phyloP scores from a whole-genome alignment of 2,329 filamentous ascomycete species.

The Trichoderma hamatum region DNA sequence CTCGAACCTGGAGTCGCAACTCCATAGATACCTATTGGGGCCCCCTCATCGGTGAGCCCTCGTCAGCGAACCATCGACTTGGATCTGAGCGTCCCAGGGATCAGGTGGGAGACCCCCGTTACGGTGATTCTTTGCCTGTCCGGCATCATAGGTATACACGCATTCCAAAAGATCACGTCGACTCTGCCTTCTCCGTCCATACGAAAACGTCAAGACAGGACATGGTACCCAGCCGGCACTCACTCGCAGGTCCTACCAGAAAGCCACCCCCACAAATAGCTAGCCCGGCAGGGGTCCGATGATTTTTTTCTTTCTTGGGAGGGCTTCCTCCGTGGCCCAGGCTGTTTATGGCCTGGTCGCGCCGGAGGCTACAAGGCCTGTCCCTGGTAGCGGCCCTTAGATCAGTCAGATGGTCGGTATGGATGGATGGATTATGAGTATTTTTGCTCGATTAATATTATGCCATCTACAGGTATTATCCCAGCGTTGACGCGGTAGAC shows the following conservation, averaged over 20 bases:
- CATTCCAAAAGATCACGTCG: not conserved
- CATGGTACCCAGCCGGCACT: conserved; percentile 11
- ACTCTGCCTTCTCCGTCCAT: not conserved
- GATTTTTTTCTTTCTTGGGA: not conserved
- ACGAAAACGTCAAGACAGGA: not conserved
- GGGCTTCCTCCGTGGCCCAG: conserved; percentile 12
- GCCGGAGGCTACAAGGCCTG: conserved; percentile 14
- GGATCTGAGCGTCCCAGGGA: conserved; percentile 23
- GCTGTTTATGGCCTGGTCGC: conserved; percentile 5
- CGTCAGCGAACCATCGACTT: conserved; percentile 17
- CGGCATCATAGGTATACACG: not conserved
- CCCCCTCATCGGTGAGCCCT: conserved; percentile 15
- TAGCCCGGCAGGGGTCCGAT: conserved; percentile 12
- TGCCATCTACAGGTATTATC: not conserved
- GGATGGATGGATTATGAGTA: not conserved
- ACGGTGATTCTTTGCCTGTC: not conserved
- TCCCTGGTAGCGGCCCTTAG: conserved; percentile 22
- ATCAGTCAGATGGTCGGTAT: conserved; percentile 23
- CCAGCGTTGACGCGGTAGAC: conserved; percentile 25
- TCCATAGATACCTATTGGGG: not conserved
- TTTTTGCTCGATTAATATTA: conserved; percentile 1
- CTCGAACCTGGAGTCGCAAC: conserved; percentile 7
- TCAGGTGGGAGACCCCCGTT: not conserved
- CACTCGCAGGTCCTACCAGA: not conserved
- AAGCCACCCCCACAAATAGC: conserved; percentile 26